Percentiles rank a stretch among this genome's conserved stretches.
phyloP scores from a whole-genome alignment of 352 stramenopile species.

The Pythium folliculosum region DNA sequence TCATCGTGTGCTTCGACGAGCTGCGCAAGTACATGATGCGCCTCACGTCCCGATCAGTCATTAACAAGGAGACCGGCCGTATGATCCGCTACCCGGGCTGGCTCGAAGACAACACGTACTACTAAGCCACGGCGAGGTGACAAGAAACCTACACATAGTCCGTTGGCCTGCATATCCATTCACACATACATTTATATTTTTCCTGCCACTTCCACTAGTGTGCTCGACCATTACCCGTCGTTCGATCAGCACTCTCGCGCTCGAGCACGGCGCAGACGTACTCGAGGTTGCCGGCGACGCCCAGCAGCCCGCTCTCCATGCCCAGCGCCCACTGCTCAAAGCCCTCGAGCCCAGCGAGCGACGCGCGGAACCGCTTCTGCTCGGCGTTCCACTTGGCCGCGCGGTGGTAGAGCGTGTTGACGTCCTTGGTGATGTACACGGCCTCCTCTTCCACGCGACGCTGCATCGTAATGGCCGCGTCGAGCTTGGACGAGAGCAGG shows the following conservation, averaged over 20 bases:
- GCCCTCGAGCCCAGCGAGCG: conserved; percentile 49
- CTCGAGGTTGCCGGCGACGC: conserved; percentile 65
- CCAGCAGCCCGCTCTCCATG: conserved; percentile 50
- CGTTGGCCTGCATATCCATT: neutral
- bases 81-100: conserved; percentile 85
- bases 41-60: conserved; percentile 64
- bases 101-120: conserved; percentile 91
- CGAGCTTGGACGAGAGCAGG: conserved; percentile 49
- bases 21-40: conserved; percentile 91
- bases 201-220: neutral
- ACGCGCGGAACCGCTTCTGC: conserved; percentile 56
- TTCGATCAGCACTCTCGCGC: conserved; percentile 20
- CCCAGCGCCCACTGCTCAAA: conserved; percentile 58
- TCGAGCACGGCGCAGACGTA: conserved; percentile 71
- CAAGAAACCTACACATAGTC: neutral
- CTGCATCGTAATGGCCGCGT: conserved; percentile 53
- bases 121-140: conserved; percentile 41
- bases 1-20: conserved; percentile 91
- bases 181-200: conserved; percentile 5
- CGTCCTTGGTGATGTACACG: conserved; percentile 59
- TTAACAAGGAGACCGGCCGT: conserved; percentile 78
- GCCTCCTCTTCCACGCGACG: conserved; percentile 60
- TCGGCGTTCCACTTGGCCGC: conserved; percentile 68
- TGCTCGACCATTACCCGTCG: conserved; percentile 1
- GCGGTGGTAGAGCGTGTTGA: conserved; percentile 58